Evolutionary conservation across 2,329 filamentous ascomycete species (phyloP), one percentile per base, ranked within the genome.

Genomic region (Cytospora schulzeri): DNA sequence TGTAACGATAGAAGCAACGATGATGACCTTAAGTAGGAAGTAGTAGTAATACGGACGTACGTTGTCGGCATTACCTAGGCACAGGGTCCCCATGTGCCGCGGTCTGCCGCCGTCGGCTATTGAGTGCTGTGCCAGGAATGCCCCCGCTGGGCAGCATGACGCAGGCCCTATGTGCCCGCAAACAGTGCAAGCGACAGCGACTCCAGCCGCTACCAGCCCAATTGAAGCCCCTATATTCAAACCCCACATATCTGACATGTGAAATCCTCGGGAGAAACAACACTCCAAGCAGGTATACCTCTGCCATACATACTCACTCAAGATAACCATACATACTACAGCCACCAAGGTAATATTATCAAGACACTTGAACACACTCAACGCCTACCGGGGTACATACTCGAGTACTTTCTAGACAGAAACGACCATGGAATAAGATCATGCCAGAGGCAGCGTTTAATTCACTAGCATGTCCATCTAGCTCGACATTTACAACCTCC

Each of bases 61-160:
- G 31, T 7, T 9, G 12, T 4, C 31, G 31, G 31, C 29, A 29
- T 15, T 35, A 35, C 33, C 7, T 15, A 38, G 26, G n/a, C n/a
- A n/a, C n/a, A n/a, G n/a, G n/a, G n/a, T n/a, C 33, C 51, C 51
- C 26, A 28, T 17, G 24, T 31, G 24, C 51, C 51, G 24, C 51
- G 28, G 51, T 26, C 26, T 31, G 14, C 51, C 51, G 24, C 51
- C 14, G 51, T 52, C 26, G 22, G 28, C 3, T 48, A 14, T 6
- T 14, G 2, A 3, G 19, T 45, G 7, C n/a, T 12, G 45, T 24
- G n/a, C 59, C 52, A 61, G 35, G 28, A n/a, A n/a, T 45, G 41
- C 29, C 59, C 28, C 51, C 51, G 51, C 59, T n/a, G 28, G 54
- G 19, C 26, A 26, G 50, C 50, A 61, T 61, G 59, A 61, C 59